phyloP scores from a whole-genome alignment of 2,329 filamentous ascomycete species.

The Talaromyces verruculosus region DNA sequence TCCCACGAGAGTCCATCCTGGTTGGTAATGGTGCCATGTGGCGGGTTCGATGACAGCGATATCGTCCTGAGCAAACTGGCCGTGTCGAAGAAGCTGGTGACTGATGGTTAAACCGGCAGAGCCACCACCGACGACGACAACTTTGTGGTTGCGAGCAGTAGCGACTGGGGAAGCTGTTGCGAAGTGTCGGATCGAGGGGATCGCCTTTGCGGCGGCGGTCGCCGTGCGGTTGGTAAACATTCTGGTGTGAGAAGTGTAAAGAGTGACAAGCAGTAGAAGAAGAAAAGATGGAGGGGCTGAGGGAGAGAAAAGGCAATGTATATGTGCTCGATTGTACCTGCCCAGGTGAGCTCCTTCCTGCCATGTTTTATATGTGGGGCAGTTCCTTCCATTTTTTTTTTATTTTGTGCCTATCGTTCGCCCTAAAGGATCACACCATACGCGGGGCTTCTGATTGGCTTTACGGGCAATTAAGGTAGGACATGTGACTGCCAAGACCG shows the following conservation, averaged over 20 bases:
- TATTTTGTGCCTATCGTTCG: neutral
- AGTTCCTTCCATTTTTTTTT: neutral
- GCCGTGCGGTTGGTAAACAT: slow-evolving; percentile 33
- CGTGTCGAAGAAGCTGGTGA: slow-evolving; percentile 64
- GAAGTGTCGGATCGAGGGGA: slow-evolving; percentile 23
- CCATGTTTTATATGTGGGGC: neutral
- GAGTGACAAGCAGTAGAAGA: neutral
- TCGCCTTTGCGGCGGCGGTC: slow-evolving; percentile 27
- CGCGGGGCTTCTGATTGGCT: neutral
- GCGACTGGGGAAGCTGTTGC: slow-evolving; percentile 38
- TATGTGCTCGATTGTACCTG: neutral
- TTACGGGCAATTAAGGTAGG: neutral
- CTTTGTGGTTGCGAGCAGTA: slow-evolving; percentile 55
- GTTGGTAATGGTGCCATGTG: slow-evolving; percentile 65
- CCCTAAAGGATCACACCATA: neutral
- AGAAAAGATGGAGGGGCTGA: neutral
- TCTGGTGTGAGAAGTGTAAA: neutral
- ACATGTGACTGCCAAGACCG: slow-evolving; percentile 3
- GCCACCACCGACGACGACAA: slow-evolving; percentile 68
- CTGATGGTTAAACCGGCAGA: slow-evolving; percentile 64
- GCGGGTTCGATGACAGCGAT: slow-evolving; percentile 66
- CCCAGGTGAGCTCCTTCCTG: neutral
- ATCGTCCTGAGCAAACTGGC: slow-evolving; percentile 58
- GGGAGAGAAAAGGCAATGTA: neutral
- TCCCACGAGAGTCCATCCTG: slow-evolving; percentile 68